Conservation (phyloP, 2,329 filamentous ascomycete genomes). For the Aureobasidium melanogenum region DNA sequence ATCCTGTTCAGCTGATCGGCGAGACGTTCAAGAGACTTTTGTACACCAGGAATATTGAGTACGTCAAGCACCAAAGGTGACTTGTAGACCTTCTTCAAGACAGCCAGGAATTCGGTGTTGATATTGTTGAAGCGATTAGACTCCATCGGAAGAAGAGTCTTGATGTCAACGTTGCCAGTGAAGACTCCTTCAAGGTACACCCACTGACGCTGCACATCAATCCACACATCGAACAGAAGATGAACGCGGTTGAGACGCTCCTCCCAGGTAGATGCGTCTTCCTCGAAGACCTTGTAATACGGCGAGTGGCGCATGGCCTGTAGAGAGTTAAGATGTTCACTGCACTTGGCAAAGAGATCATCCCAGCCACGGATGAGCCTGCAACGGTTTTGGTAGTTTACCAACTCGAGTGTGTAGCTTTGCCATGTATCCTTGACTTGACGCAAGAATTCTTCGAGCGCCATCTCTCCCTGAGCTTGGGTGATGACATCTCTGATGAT, state of each 20-base stretch:
- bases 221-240: conserved; percentile 98
- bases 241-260: conserved; percentile 97
- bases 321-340: conserved; percentile 92
- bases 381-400: conserved; percentile 97
- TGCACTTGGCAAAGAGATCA: conserved; percentile 95
- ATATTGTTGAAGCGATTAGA: conserved; percentile 98
- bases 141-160: conserved; percentile 91
- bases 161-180: conserved; percentile 97
- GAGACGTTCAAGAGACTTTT: conserved; percentile 89
- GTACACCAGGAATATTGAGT: conserved; percentile 87
- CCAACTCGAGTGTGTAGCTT: conserved; percentile 85
- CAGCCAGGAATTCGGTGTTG: conserved; percentile 96
- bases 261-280: conserved; percentile 93
- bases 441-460: conserved; percentile 91
- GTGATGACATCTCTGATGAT: conserved; percentile 88
- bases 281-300: conserved; percentile 99
- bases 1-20: conserved; percentile 99
- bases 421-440: conserved; percentile 96
- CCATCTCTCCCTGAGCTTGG: conserved; percentile 97
- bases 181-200: conserved; percentile 99
- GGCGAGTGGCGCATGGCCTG: conserved; percentile 99
- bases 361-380: conserved; percentile 96
- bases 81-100: conserved; percentile 99
- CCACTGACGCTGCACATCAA: conserved; percentile 99
- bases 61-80: conserved; percentile 94